Evolutionary conservation across 805 yeast species (phyloP), one percentile per base, ranked within the genome.

Genomic region (Wickerhamiella australiensis): DNA sequence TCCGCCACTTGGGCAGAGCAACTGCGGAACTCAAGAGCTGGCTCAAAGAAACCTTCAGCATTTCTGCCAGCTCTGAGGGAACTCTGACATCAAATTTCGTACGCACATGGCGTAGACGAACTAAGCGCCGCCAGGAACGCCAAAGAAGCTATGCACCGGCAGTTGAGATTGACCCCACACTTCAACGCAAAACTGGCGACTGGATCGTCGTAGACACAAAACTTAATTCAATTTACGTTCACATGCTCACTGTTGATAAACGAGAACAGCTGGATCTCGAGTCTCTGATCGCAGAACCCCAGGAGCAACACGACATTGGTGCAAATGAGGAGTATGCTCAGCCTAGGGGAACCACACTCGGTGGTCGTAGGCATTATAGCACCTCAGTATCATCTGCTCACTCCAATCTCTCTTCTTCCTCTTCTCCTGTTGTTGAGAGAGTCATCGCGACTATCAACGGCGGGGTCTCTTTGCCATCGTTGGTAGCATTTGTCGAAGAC

Each of bases 151-250:
- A 70, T 13, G 73, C 74, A 13, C 68, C 73, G 47, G 72, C 79
- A 0, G 70, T 72, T 1, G 76, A 76, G 55, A 74, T 74, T 51
- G 78, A 74, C 50, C 79, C 75, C 57, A 82, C 84, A 13, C 54
- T 65, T 3, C 61, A 58, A 18, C 50, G 49, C 17, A 49, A 53
- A 11, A 52, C 52, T 3, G 86, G 85, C 57, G 75, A 84, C 22
- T 88, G 97, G 97, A 78, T 85, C 20, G 77, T 85, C 75, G 69
- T 87, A 44, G 86, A 85, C 57, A 74, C 85, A 45, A 69, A 72
- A 23, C 65, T 75, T 2, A 82, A 80, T 53, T 77, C 77, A 35
- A 74, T 86, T 3, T 75, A 71, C 49, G 72, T 88, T 27, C 95
- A 88, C 64, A 64, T 88, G 15, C 65, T 88, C 58, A 85, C 95